A percentile compares a stretch with the other conserved stretches of the same genome.
Evolutionary conservation across 2,329 filamentous ascomycete genomes (phyloP).

Genomic region (Septoria petroselini): DNA sequence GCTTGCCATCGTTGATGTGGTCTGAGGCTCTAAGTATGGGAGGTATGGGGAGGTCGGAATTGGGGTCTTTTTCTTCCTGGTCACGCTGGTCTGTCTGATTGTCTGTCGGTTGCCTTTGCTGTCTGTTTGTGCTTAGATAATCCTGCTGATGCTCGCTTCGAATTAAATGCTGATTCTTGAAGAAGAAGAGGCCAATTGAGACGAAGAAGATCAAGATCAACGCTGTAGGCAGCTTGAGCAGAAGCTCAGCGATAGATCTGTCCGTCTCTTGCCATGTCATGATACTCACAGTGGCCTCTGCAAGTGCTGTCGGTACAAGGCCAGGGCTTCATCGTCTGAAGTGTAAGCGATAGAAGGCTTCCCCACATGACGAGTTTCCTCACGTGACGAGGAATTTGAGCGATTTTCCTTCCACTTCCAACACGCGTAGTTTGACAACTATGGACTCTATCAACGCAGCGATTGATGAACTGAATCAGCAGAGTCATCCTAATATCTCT

Average conservation of each 20-base stretch:
- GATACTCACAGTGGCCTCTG: background rate
- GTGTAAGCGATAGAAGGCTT: background rate
- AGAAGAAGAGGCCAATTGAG: background rate
- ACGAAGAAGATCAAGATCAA: conserved; percentile 5
- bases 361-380: background rate
- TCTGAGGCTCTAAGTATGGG: conserved; percentile 36
- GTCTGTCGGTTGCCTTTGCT: background rate
- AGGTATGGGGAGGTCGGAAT: conserved; percentile 8
- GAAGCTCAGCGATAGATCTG: conserved; percentile 16
- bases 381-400: too few species aligned
- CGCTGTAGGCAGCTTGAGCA: conserved; percentile 8
- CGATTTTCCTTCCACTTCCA: too few species aligned
- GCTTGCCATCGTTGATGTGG: conserved; percentile 50
- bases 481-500: too few species aligned
- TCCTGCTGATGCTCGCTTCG: background rate
- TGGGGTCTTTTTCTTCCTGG: conserved; percentile 1
- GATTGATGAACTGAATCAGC: too few species aligned
- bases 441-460: too few species aligned
- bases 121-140: background rate
- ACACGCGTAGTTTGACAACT: too few species aligned
- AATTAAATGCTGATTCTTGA: background rate
- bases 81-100: background rate
- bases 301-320: background rate
- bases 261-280: conserved; percentile 18
- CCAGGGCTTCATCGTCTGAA: background rate